Conservation (phyloP, 345 rosid genomes). For the Cardiospermum halicacabum region DNA sequence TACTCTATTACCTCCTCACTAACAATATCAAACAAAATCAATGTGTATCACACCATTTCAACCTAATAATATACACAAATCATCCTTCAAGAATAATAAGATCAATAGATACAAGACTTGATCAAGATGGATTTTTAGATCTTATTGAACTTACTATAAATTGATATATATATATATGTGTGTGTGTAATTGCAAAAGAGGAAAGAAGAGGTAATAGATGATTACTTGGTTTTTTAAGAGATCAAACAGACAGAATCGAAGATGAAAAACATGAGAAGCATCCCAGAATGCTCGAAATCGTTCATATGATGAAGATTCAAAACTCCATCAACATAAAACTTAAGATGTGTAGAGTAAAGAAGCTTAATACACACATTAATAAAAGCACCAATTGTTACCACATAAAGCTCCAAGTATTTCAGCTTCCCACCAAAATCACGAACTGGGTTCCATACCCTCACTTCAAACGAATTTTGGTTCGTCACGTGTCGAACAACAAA, state of each 20-base stretch:
- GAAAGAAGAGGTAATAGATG: too few species aligned
- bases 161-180: too few species aligned
- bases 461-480: conserved; percentile 61
- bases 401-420: conserved; percentile 77
- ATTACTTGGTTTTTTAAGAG: conserved; percentile 78
- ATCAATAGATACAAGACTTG: too few species aligned
- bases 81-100: too few species aligned
- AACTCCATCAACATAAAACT: conserved; percentile 64
- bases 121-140: too few species aligned
- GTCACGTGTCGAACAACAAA: conserved; percentile 52
- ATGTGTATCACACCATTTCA: too few species aligned
- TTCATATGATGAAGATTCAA: conserved; percentile 88
- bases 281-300: conserved; percentile 92
- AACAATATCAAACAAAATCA: too few species aligned
- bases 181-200: too few species aligned
- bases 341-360: conserved; percentile 88
- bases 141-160: too few species aligned
- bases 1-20: too few species aligned
- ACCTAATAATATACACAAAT: too few species aligned
- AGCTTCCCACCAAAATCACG: conserved; percentile 74
- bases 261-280: conserved; percentile 94
- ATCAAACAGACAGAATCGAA: conserved; percentile 62
- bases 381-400: conserved; percentile 68
- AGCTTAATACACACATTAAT: conserved; percentile 83
- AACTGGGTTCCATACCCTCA: conserved; percentile 82